These are phyloP conservation scores for Wallacemonas sp. DNA, from an alignment of 208 protist genomes.

Conservation along the genomic window DNA sequence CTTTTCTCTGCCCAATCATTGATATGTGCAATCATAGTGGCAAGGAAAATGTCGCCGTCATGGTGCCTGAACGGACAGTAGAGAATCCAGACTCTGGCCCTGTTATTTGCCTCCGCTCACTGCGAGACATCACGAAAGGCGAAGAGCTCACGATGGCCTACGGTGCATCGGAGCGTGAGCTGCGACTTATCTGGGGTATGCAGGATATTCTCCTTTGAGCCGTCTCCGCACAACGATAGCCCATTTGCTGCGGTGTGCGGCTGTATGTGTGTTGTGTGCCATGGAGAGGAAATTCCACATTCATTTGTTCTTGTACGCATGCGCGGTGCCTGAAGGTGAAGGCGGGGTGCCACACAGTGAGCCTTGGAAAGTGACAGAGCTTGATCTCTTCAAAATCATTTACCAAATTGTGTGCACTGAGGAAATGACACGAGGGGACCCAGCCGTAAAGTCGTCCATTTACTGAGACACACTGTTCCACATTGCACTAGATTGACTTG, in stretches of 20 bases:
- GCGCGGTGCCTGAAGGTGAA: no score
- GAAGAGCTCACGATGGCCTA: constrained; percentile 87
- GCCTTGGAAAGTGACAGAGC: no score
- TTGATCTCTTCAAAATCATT: no score
- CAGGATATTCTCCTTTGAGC: constrained; percentile 41
- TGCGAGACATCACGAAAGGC: constrained; percentile 62
- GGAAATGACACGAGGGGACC: no score
- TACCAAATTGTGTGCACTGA: no score
- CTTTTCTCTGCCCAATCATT: constrained; percentile 79
- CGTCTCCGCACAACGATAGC: no score
- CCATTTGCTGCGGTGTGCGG: no score
- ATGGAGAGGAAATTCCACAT: neutral
- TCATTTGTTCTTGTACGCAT: neutral
- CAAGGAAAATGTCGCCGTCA: constrained; percentile 81
- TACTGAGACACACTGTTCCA: no score
- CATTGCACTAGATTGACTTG: no score
- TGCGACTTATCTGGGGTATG: constrained; percentile 84
- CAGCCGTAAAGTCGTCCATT: no score
- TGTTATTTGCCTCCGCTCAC: constrained; percentile 67
- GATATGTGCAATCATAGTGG: constrained; percentile 88
- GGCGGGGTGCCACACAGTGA: no score
- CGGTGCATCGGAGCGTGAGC: constrained; percentile 50
- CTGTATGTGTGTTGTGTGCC: no score
- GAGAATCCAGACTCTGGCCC: constrained; percentile 37
- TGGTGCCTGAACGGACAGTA: constrained; percentile 46